Base-by-base conservation (phyloP, 345 rosid genomes). In the Zanthoxylum bungeanum region DNA sequence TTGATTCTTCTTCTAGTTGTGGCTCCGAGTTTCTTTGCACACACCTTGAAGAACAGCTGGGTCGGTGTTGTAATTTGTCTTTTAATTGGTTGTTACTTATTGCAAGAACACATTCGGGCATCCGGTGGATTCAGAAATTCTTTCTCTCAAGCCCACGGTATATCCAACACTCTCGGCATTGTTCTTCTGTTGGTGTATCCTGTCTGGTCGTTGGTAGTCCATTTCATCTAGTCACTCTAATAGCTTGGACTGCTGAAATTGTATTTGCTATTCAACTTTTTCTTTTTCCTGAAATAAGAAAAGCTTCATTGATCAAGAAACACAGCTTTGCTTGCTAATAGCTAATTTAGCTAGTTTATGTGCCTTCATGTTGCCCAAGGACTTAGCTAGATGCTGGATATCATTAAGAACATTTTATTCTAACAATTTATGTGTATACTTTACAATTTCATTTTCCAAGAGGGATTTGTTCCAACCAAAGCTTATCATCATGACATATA, bases 21-120 rank as follows among this genome's bases (percentile, higher is more conserved):
- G 60, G 86, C 98, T 17, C 98, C 98, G 0, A 60, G 47, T 31
- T 85, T 89, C 52, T 76, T 93, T 56, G 85, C 92, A 14, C 76
- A 78, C 55, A 86, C 88, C 19, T 4, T 93, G 66, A 84, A 81
- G 75, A 85, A 68, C 19, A 77, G 81, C 81, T 83, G 86, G 91
- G 76, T 87, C 8, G 93, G 97, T 1, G 89, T 86, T 52, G 37
- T 70, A 2, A 85, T 91, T 62, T 88, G 99, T 75, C 96, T 92
- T 30, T 0, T 80, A 58, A 89, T 95, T 1, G 98, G 89, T 33
- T 92, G 98, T 68, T 95, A 91, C 86, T 83, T 92, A 9, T 74
- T 95, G 68, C 99, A 95, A 75, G 93, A 95, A 73, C 97, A 95
- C 82, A 85, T 95, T 19, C 86, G 93, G 47, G 97, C 99, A 22